Evolutionary conservation across 139 green algal species (phyloP), one percentile per base, ranked within the genome.

Genomic region (Zygnema cylindricum): DNA sequence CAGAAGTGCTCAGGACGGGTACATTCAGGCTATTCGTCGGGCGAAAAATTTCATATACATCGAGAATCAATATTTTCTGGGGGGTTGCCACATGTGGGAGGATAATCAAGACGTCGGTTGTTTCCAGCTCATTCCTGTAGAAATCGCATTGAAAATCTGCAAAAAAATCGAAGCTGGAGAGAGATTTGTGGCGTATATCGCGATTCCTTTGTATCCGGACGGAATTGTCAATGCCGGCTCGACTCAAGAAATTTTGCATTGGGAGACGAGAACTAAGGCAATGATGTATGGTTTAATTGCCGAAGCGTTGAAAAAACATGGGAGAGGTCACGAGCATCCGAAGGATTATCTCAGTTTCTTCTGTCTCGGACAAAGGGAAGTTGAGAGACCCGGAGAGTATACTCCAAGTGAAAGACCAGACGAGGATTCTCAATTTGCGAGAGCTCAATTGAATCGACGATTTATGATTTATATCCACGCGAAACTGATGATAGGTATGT

Each of bases 331-430:
- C 30, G 88, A 82, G 43, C 84, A 91, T n/a, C 93, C 93, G 23
- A 82, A 23, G 1, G 94, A 96, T 81, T 96, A 95, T 88, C 93
- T 96, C 36, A 82, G 89, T 79, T 95, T 96, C 91, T 94, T 92
- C 89, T 94, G 92, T 86, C 87, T 95, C 36, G 94, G 91, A 84
- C 92, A 93, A 57, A 69, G 83, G 23, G 83, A 88, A 57, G 71
- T 11, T n/a, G 33, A 42, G 23, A 2, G 33, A 3, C 69, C 63
- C 71, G 54, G 84, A 41, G 81, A 87, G 32, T 87, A 35, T 40
- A 3, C 3, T n/a, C 43, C 81, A 21, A 3, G 21, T 36, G 38
- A 87, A 30, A 43, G 71, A 11, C 71, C 71, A 11, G 71, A 79
- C 71, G 36, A 41, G 36, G 71, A 79, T 25, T n/a, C 71, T 23